phyloP scores from a whole-genome alignment of 108 stramenopile species.

The Discostella pseudostelligera region DNA sequence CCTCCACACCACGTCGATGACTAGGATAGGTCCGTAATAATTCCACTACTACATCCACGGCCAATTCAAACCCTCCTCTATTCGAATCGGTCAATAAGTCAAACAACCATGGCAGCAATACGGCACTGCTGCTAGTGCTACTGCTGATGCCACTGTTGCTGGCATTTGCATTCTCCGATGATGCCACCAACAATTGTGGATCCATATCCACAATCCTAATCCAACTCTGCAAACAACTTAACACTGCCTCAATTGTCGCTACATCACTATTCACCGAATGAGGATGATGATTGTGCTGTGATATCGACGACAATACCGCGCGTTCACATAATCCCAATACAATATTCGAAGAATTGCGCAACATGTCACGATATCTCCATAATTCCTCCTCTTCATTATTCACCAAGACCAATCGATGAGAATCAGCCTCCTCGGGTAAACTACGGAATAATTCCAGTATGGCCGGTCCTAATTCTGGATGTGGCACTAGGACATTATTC shows the following conservation, averaged over 20 bases:
- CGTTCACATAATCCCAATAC: slow-evolving; percentile 35
- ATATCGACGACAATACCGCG: slow-evolving; percentile 4
- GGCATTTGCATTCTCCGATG: no score
- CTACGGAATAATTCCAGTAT: slow-evolving; percentile 61
- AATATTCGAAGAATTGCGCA: slow-evolving; percentile 18
- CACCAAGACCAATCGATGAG: slow-evolving; percentile 54
- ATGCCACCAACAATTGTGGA: slow-evolving; percentile 45
- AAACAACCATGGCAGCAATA: slow-evolving; percentile 40
- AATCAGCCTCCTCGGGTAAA: slow-evolving; percentile 81
- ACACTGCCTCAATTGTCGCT: slow-evolving; percentile 45
- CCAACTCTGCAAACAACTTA: slow-evolving; percentile 63
- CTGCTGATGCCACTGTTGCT: no score
- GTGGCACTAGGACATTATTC: slow-evolving; percentile 4
- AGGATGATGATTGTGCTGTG: not conserved
- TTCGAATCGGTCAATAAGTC: slow-evolving; percentile 34
- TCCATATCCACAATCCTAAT: slow-evolving; percentile 75
- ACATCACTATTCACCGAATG: slow-evolving; percentile 4
- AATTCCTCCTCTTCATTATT: slow-evolving; percentile 51
- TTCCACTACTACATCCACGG: slow-evolving; percentile 88
- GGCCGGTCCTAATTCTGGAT: slow-evolving; percentile 34
- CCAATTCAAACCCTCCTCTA: slow-evolving; percentile 64
- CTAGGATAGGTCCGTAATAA: slow-evolving; percentile 76
- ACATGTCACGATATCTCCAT: slow-evolving; percentile 20
- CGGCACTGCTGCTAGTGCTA: slow-evolving; percentile 5
- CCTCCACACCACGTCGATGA: slow-evolving; percentile 48